phyloP scores from a whole-genome alignment of 192 early-diverging fungal genomes.

The Coemansia sp. region DNA sequence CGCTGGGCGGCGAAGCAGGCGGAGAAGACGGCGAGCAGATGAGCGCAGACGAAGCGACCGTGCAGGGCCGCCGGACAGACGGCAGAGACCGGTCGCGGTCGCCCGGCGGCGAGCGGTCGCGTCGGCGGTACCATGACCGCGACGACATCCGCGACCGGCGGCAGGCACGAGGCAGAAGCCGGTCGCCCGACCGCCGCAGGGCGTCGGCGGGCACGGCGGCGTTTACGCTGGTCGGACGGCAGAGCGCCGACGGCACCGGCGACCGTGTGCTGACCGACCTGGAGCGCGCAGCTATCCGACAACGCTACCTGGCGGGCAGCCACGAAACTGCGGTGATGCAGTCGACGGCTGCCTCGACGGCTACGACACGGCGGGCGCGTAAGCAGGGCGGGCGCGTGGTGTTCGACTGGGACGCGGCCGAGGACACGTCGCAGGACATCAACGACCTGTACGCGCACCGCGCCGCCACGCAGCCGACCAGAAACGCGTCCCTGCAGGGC shows the following conservation, averaged over 20 bases:
- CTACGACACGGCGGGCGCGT: slow-evolving; percentile 64
- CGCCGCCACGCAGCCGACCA: not conserved
- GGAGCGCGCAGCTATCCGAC: slow-evolving; percentile 64
- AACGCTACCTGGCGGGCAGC: slow-evolving; percentile 85
- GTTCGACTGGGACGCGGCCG: slow-evolving; percentile 95
- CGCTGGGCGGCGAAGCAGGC: not conserved
- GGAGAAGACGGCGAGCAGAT: slow-evolving; percentile 1
- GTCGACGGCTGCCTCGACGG: slow-evolving; percentile 15
- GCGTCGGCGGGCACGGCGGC: not conserved
- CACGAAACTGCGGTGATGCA: slow-evolving; percentile 10
- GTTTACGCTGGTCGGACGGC: slow-evolving; percentile 26
- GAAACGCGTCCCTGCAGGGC: not conserved
- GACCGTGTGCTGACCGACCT: slow-evolving; percentile 53
- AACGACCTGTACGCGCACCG: slow-evolving; percentile 78
- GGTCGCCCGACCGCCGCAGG: not conserved
- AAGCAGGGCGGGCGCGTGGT: slow-evolving; percentile 92
- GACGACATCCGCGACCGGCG: slow-evolving; percentile 25
- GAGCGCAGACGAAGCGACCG: slow-evolving; percentile 1
- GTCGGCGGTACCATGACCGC: slow-evolving; percentile 17
- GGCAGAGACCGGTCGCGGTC: slow-evolving; percentile 22
- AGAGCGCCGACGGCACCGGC: slow-evolving; percentile 36
- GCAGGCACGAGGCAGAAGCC: slow-evolving; percentile 6
- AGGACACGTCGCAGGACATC: slow-evolving; percentile 93
- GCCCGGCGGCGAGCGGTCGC: slow-evolving; percentile 9
- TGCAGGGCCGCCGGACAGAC: too few species aligned